Base-by-base conservation (phyloP, 768 basidiomycete species). In the Suillus americanus region DNA sequence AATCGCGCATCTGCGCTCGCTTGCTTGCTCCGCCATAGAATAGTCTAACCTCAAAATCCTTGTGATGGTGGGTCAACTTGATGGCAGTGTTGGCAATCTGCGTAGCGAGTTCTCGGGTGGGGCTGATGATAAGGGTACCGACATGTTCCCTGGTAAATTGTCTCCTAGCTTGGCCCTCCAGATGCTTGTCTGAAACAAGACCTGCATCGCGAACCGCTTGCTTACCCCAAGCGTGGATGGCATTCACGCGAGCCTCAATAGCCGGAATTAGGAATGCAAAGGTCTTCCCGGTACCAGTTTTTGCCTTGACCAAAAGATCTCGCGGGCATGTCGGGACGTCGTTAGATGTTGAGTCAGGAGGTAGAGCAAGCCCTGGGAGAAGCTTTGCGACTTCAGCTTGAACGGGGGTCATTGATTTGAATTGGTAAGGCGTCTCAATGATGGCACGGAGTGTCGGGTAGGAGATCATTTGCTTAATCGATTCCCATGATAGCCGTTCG, bases 231-330 rank as follows among this genome's bases (percentile, higher is more conserved):
- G 77, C 76, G 6, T 85, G 75, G n/a, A 95, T 74, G 10, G 83
- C 77, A 63, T 84, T 83, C 23, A 92, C 43, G 9, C 95, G 88
- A 3, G 89, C 82, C 71, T 96, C 92, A 66, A 95, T 83, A 7
- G 92, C 92, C 10, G 94, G 94, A 23, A 97, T 82, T 62, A 97
- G 85, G 81, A 95, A 97, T 0, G 87, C 93, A 40, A 95, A 78
- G 0, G 94, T 96, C 78, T 96, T 97, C 38, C 93, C 94, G 0
- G 94, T 94, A 35, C 94, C 93, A 0, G 94, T 94, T 74, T 89
- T 91, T 5, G 94, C 91, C 73, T 92, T 89, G 63, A 96, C 93
- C 53, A 97, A 81, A 28, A 96, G 75, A 74, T 98, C 95, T 6
- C 89, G 85, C 12, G 74, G 64, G 9, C 66, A 46, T 10, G 64